phyloP scores from a whole-genome alignment of 129 eudicot genomes.

The sunflower (Helianthus annuus) region DNA sequence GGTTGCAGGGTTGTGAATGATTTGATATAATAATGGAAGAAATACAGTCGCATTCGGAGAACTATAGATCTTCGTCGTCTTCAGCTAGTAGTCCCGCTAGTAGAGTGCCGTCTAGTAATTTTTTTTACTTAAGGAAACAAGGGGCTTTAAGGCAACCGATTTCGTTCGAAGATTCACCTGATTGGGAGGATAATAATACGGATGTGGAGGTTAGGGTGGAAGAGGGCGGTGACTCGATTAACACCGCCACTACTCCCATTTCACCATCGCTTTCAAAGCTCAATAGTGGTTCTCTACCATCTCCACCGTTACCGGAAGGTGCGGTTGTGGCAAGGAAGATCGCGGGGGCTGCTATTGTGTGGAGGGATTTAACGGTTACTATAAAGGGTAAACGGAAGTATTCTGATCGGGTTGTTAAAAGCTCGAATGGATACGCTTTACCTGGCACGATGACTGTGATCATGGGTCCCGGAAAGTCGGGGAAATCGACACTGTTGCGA shows the following conservation, averaged over 20 bases:
- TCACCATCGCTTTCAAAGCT: constrained; percentile 38
- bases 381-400: constrained; percentile 87
- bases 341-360: constrained; percentile 73
- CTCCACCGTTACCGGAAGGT: constrained; percentile 62
- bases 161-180: constrained; percentile 89
- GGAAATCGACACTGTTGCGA: constrained; percentile 80
- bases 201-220: constrained; percentile 71
- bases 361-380: constrained; percentile 82
- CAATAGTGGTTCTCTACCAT: constrained; percentile 67
- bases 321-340: constrained; percentile 54
- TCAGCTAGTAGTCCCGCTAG: constrained; percentile 88
- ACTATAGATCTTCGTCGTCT: constrained; percentile 87
- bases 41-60: constrained; percentile 84
- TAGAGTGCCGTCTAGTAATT: constrained; percentile 83
- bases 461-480: constrained; percentile 94
- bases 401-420: constrained; percentile 79
- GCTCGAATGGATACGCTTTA: constrained; percentile 79
- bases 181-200: constrained; percentile 84
- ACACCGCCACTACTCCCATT: constrained; percentile 47
- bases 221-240: constrained; percentile 60
- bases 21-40: constrained; percentile 61
- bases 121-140: constrained; percentile 79
- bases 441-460: constrained; percentile 95
- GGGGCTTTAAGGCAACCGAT: constrained; percentile 79
- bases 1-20: not conserved